These are phyloP conservation scores for Bryopsis sp. DNA, from an alignment of 139 green algal species.

Conservation along the genomic window DNA sequence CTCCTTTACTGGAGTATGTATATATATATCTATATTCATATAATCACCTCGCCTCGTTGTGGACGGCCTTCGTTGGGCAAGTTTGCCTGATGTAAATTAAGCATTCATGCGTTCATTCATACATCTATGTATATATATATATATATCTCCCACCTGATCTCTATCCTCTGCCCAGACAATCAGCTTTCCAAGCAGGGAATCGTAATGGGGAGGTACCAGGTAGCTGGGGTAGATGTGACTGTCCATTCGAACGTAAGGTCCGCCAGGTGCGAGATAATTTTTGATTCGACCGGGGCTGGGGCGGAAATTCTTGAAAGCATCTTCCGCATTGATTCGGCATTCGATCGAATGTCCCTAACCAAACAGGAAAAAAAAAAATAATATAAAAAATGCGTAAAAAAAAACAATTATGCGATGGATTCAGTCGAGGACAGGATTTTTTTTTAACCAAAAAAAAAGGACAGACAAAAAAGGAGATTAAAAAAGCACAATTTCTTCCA, in stretches of 20 bases:
- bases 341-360: conserved; percentile 81
- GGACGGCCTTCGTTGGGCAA: too few species aligned
- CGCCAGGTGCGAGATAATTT: conserved; percentile 82
- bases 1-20: too few species aligned
- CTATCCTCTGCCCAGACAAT: conserved; percentile 88
- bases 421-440: too few species aligned
- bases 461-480: neutral
- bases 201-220: conserved; percentile 86
- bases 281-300: conserved; percentile 67
- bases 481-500: too few species aligned
- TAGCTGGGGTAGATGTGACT: conserved; percentile 92
- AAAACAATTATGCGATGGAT: too few species aligned
- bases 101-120: too few species aligned
- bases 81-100: too few species aligned
- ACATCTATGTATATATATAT: too few species aligned
- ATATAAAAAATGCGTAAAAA: neutral
- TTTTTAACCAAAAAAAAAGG: conserved; percentile 5
- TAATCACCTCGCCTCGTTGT: too few species aligned
- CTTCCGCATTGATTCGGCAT: conserved; percentile 90
- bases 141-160: conserved; percentile 32
- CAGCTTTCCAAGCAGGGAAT: conserved; percentile 89
- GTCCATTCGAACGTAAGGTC: conserved; percentile 91
- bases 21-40: too few species aligned
- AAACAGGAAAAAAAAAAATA: too few species aligned
- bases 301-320: conserved; percentile 85